Conservation (phyloP, 106 monocot species). For the Alisma plantagoaquatica region DNA sequence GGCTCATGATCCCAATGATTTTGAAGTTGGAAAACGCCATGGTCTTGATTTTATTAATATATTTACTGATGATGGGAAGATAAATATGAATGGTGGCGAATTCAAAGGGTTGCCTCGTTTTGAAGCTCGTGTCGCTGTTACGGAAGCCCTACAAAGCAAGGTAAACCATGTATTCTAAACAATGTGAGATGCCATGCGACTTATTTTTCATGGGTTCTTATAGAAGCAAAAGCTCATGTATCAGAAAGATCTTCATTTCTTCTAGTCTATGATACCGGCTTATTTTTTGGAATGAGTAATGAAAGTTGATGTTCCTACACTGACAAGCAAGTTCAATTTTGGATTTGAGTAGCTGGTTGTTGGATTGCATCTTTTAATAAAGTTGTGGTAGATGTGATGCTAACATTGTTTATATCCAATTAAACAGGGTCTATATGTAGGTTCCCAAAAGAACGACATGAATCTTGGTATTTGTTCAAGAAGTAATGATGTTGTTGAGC, state of each 20-base stretch:
- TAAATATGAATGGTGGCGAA: conserved; percentile 67
- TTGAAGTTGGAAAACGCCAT: conserved; percentile 90
- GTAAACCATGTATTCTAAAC: conserved; percentile 31
- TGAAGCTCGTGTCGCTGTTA: conserved; percentile 55
- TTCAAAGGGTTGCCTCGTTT: conserved; percentile 94
- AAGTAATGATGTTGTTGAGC: conserved; percentile 90
- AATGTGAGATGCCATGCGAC: neutral
- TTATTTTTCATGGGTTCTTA: neutral
- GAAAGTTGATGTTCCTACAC: too few species aligned
- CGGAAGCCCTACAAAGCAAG: conserved; percentile 62
- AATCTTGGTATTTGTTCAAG: conserved; percentile 89
- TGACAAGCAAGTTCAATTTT: too few species aligned
- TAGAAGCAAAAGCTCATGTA: neutral
- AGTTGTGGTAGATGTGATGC: too few species aligned
- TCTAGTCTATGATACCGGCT: too few species aligned
- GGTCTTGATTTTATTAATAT: conserved; percentile 84
- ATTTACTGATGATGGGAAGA: conserved; percentile 91
- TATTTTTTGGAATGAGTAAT: too few species aligned
- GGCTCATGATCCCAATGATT: conserved; percentile 96
- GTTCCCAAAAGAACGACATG: conserved; percentile 82
- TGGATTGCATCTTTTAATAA: too few species aligned
- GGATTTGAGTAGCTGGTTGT: too few species aligned
- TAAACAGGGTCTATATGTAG: conserved; percentile 65
- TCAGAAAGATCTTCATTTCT: neutral
- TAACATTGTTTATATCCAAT: conserved; percentile 2